These are phyloP conservation scores for Phytophthora constricta DNA, from an alignment of 352 stramenopile species.

Conservation along the genomic window DNA sequence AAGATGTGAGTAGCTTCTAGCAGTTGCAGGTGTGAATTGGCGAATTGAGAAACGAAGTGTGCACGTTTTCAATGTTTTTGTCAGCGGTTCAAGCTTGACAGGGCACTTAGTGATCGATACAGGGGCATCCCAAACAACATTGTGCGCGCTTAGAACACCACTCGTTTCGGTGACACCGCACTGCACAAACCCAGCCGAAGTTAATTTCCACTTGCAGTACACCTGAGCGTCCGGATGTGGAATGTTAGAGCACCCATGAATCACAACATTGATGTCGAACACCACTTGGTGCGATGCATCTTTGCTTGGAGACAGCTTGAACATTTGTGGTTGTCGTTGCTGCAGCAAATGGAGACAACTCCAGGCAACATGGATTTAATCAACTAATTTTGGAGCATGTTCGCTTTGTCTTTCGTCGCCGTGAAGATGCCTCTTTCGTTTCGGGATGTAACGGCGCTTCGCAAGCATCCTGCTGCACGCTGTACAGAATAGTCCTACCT, in stretches of 20 bases:
- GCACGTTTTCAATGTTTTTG: slow-evolving; percentile 35
- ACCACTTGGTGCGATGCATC: slow-evolving; percentile 16
- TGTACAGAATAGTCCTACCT: neutral
- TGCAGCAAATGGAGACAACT: no score
- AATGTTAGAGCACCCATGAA: slow-evolving; percentile 50
- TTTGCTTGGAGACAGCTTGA: slow-evolving; percentile 16
- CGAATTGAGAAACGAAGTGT: slow-evolving; percentile 41
- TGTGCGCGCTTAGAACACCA: slow-evolving; percentile 33
- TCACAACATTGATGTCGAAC: slow-evolving; percentile 38
- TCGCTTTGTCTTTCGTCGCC: no score
- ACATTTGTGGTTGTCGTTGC: neutral
- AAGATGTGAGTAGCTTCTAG: slow-evolving; percentile 28
- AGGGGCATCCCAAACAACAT: slow-evolving; percentile 34
- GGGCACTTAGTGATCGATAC: slow-evolving; percentile 29
- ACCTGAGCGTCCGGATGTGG: slow-evolving; percentile 36
- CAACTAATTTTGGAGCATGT: neutral
- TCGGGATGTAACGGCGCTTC: neutral
- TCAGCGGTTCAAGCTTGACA: slow-evolving; percentile 31
- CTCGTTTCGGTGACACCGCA: slow-evolving; percentile 19
- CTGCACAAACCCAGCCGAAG: slow-evolving; percentile 7
- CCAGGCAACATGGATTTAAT: neutral
- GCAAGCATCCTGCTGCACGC: neutral
- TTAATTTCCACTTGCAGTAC: slow-evolving; percentile 49
- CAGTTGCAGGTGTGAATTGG: slow-evolving; percentile 22
- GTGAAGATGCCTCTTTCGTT: no score